These are phyloP conservation scores for Murraya koenigii DNA, from an alignment of 345 rosid species.

Conservation along the genomic window DNA sequence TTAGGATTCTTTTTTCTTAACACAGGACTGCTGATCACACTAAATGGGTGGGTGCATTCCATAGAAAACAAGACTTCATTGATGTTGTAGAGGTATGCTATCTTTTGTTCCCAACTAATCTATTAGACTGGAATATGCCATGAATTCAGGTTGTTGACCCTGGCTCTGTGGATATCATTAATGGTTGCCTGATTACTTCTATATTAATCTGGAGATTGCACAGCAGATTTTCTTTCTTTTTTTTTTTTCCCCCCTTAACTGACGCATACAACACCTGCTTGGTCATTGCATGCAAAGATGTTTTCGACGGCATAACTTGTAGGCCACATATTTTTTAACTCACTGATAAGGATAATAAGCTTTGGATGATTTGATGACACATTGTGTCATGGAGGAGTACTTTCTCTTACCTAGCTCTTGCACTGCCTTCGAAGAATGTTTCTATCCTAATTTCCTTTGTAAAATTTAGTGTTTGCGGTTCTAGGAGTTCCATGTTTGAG, in stretches of 20 bases:
- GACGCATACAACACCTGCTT: not conserved
- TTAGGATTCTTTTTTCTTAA: conserved; percentile 5
- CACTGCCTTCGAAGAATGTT: not conserved
- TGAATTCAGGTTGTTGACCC: not conserved
- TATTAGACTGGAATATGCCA: not conserved
- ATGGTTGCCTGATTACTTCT: not conserved
- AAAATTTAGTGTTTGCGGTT: not conserved
- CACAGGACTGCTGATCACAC: conserved; percentile 88
- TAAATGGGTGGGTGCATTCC: conserved; percentile 87
- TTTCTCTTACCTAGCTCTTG: not conserved
- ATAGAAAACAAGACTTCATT: conserved; percentile 79
- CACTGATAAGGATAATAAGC: not conserved
- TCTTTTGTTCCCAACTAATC: not conserved
- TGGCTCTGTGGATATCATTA: not conserved
- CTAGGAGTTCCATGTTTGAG: not conserved
- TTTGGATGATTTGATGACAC: not conserved
- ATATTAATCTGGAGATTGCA: not conserved
- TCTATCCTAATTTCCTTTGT: not conserved
- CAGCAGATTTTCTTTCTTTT: not conserved
- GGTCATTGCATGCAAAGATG: not conserved
- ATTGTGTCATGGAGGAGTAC: not conserved
- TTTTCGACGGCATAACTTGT: not conserved
- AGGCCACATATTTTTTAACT: not conserved
- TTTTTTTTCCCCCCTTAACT: too few relatives aligned
- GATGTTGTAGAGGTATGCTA: conserved; percentile 80